These are phyloP conservation scores for Lobosporangium transversale DNA, from an alignment of 192 early-diverging fungal genomes.

Conservation along the genomic window DNA sequence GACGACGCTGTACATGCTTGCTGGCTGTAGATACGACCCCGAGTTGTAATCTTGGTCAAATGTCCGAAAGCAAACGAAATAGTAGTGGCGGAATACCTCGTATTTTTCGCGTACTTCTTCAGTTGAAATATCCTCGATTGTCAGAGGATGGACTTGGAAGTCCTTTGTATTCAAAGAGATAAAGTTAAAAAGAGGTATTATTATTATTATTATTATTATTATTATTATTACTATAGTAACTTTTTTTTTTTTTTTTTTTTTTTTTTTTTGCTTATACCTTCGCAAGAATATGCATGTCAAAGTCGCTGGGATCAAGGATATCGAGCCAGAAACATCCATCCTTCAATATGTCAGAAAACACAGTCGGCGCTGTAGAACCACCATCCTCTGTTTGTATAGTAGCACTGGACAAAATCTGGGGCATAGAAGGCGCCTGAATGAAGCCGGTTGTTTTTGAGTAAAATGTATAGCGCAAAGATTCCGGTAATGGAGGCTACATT, in stretches of 20 bases:
- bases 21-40: slow-evolving; percentile 72
- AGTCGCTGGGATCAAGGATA: slow-evolving; percentile 59
- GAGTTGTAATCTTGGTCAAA: slow-evolving; percentile 75
- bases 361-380: slow-evolving; percentile 11
- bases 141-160: slow-evolving; percentile 83
- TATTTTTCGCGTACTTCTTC: slow-evolving; percentile 93
- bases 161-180: slow-evolving; percentile 50
- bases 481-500: slow-evolving; percentile 29
- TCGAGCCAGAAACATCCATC: slow-evolving; percentile 81
- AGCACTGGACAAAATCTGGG: slow-evolving; percentile 32
- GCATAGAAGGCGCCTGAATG: slow-evolving; percentile 48
- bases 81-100: slow-evolving; percentile 88
- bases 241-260: background rate
- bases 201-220: background rate
- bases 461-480: slow-evolving; percentile 43
- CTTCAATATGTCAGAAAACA: slow-evolving; percentile 54
- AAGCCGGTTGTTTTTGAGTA: slow-evolving; percentile 43
- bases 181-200: background rate
- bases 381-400: slow-evolving; percentile 2
- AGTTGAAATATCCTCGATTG: slow-evolving; percentile 89
- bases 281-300: slow-evolving; percentile 67
- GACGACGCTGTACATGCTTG: slow-evolving; percentile 74
- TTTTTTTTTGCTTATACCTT: slow-evolving; percentile 49
- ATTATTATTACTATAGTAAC: background rate
- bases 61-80: slow-evolving; percentile 89